Conservation (phyloP, 2,329 filamentous ascomycete genomes). For the Fusarium pseudoanthophilum region DNA sequence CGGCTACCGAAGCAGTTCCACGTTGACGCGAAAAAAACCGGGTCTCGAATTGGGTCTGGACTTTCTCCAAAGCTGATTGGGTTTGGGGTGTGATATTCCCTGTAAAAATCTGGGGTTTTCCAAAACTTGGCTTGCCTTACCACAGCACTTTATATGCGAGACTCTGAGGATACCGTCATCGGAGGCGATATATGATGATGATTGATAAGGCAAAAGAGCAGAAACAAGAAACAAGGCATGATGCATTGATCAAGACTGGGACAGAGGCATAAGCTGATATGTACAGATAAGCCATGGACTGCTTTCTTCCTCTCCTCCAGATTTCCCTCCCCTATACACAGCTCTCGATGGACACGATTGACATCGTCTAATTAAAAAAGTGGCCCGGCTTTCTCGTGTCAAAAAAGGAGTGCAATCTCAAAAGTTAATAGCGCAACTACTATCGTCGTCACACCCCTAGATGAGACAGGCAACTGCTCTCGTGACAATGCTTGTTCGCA, state of each 20-base stretch:
- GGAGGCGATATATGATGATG: slow-evolving; percentile 32
- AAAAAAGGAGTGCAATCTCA: slow-evolving; percentile 35
- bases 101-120: slow-evolving; percentile 35
- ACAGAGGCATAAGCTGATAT: background rate
- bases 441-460: slow-evolving; percentile 3
- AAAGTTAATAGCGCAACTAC: slow-evolving; percentile 25
- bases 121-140: slow-evolving; percentile 33
- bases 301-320: background rate
- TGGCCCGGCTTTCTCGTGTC: slow-evolving; percentile 33
- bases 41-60: slow-evolving; percentile 28
- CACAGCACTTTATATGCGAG: slow-evolving; percentile 6
- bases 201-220: slow-evolving; percentile 26
- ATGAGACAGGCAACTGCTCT: slow-evolving; percentile 37
- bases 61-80: slow-evolving; percentile 30
- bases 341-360: slow-evolving; percentile 19
- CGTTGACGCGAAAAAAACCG: slow-evolving; percentile 39
- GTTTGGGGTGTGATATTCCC: slow-evolving; percentile 13
- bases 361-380: slow-evolving; percentile 38
- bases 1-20: slow-evolving; percentile 36
- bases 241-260: background rate
- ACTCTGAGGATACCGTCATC: slow-evolving; percentile 21
- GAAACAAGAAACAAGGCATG: slow-evolving; percentile 16
- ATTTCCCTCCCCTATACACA: background rate
- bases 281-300: background rate
- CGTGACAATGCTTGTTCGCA: slow-evolving; percentile 21